Base-by-base conservation (phyloP, 2,329 filamentous ascomycete species). In the Neopestalotiopsis sp. region DNA sequence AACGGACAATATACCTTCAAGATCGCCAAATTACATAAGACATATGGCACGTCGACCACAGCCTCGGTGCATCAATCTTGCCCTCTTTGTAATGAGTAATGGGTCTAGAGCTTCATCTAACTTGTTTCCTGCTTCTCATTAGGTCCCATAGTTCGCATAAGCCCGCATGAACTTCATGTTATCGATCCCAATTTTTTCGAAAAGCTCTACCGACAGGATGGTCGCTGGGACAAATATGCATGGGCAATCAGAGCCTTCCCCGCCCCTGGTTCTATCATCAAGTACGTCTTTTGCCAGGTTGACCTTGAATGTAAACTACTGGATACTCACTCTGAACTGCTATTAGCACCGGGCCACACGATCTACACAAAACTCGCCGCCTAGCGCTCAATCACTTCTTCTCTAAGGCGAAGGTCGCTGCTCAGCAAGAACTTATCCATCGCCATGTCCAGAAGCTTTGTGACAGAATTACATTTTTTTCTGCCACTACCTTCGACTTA, bases 341-440 rank as follows among this genome's bases (percentile, higher is more conserved):
- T 45, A 17, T 5, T 45, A 45, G 42, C 13, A 45, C 42, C n/a
- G 56, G 17, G 2, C 68, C 57, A 38, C 64, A 72, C 67, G 69
- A 49, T 5, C 58, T 68, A 14, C 73, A 75, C 66, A 72, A 72
- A 53, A 59, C 68, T 20, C 71, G 70, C n/a, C 73, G 75, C 17
- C 68, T 62, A 7, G 65, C 72, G 17, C 45, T 75, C 20, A 71
- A 49, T 38, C 70, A 70, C 7, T 71, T 72, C 67, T 76, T 75
- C 59, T 75, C 74, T 2, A 73, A 73, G 61, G 59, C 58, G 49
- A 71, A 69, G 7, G 69, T 75, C 45, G 40, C 49, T 28, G 59
- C 53, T 34, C 68, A 69, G 5, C 69, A 73, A 57, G 67, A 67
- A n/a, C 68, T 72, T 12, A 58, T 58, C 5, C 5, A 24, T 12